These are phyloP conservation scores for Lactarius akahatsu DNA, from an alignment of 768 basidiomycete species.

Conservation along the genomic window DNA sequence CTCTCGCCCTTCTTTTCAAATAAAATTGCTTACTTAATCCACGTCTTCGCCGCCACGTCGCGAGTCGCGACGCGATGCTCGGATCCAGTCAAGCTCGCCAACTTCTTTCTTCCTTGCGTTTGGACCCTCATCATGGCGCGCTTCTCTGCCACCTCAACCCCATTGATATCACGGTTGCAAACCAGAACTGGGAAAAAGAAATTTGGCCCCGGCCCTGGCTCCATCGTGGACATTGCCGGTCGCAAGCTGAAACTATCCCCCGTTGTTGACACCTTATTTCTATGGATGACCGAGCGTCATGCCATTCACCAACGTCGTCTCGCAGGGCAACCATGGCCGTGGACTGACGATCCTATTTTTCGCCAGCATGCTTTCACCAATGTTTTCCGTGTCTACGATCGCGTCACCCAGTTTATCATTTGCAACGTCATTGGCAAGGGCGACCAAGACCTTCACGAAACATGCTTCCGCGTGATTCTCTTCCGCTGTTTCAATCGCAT, in stretches of 20 bases:
- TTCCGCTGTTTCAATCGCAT: slow-evolving; percentile 73
- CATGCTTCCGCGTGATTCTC: slow-evolving; percentile 68
- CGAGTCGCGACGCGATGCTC: slow-evolving; percentile 23
- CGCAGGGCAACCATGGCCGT: slow-evolving; percentile 38
- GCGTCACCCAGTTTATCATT: slow-evolving; percentile 66
- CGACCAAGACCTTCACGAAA: slow-evolving; percentile 55
- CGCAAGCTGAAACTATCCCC: slow-evolving; percentile 30
- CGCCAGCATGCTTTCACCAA: slow-evolving; percentile 64
- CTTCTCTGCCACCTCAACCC: slow-evolving; percentile 28
- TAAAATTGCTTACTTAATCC: slow-evolving; percentile 16
- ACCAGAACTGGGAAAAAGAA: slow-evolving; percentile 12
- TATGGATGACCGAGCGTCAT: slow-evolving; percentile 37
- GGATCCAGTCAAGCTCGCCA: slow-evolving; percentile 20
- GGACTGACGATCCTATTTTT: slow-evolving; percentile 67
- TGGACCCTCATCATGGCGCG: slow-evolving; percentile 21
- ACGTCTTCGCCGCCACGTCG: slow-evolving; percentile 23
- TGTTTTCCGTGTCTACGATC: slow-evolving; percentile 72
- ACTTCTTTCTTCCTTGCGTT: slow-evolving; percentile 20
- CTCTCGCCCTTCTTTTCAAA: slow-evolving; percentile 9
- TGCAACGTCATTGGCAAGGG: slow-evolving; percentile 69
- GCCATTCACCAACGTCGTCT: slow-evolving; percentile 34
- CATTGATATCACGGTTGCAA: slow-evolving; percentile 21
- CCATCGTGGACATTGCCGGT: slow-evolving; percentile 32
- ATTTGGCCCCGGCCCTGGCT: slow-evolving; percentile 22
- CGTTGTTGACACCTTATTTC: slow-evolving; percentile 36